phyloP scores from a whole-genome alignment of 1,284 basidiomycete genomes.

The Xerocomus amazonicus region DNA sequence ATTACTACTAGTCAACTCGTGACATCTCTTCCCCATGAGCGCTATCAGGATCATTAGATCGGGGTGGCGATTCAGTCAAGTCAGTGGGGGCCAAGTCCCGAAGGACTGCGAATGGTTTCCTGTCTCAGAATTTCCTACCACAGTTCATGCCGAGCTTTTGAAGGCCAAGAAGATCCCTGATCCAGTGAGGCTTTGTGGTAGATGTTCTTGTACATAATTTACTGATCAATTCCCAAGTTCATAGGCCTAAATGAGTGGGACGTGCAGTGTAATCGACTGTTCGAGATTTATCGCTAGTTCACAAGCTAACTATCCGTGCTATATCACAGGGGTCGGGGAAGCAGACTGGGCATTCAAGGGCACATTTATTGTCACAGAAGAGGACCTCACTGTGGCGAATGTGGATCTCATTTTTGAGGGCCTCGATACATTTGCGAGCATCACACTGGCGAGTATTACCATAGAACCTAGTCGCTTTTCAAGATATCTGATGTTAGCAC shows the following conservation, averaged over 20 bases:
- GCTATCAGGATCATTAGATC: conserved; percentile 27
- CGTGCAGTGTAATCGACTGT: conserved; percentile 64
- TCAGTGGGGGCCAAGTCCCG: conserved; percentile 58
- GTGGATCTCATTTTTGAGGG: conserved; percentile 84
- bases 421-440: conserved; percentile 78
- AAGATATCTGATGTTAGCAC: neutral
- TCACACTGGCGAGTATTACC: conserved; percentile 54
- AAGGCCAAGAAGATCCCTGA: conserved; percentile 71
- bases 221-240: conserved; percentile 43
- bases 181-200: conserved; percentile 52
- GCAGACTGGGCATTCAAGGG: conserved; percentile 82
- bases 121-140: conserved; percentile 69
- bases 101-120: conserved; percentile 64
- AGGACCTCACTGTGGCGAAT: conserved; percentile 45
- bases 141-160: conserved; percentile 81
- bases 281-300: conserved; percentile 11
- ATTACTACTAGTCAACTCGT: too few species aligned
- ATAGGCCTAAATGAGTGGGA: conserved; percentile 80
- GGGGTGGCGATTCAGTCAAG: conserved; percentile 67
- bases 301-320: conserved; percentile 1
- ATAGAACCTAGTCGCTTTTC: neutral
- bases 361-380: conserved; percentile 50
- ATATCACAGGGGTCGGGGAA: conserved; percentile 75
- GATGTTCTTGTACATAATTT: neutral
- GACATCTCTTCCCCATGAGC: conserved; percentile 20